Conservation (phyloP, 768 basidiomycete genomes). For the Phaeolepiota aurea region DNA sequence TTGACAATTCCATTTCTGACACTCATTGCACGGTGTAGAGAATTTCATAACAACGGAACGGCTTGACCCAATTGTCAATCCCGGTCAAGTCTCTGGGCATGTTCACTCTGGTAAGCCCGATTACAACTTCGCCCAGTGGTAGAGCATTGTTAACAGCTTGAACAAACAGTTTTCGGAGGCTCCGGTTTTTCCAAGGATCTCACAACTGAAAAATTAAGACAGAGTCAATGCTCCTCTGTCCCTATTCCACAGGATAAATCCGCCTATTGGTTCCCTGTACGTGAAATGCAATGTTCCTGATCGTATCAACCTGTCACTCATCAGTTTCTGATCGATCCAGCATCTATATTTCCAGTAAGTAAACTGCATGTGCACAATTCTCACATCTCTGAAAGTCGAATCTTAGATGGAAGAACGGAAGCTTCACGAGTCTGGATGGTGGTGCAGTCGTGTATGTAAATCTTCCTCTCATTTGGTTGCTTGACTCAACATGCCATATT, state of each 20-base stretch:
- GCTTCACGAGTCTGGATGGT: slow-evolving; percentile 32
- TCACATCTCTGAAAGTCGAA: no score
- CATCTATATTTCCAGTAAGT: slow-evolving; percentile 49
- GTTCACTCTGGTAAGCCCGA: slow-evolving; percentile 29
- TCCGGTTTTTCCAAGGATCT: slow-evolving; percentile 39
- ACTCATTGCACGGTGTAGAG: slow-evolving; percentile 14
- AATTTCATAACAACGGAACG: slow-evolving; percentile 39
- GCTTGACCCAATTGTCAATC: slow-evolving; percentile 40
- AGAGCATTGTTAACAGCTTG: slow-evolving; percentile 5
- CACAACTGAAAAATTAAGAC: slow-evolving; percentile 29
- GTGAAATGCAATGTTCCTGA: no score
- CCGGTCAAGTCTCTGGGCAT: slow-evolving; percentile 37
- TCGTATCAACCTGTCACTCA: no score
- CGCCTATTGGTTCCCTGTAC: slow-evolving; percentile 43
- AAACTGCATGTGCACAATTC: no score
- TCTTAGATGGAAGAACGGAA: slow-evolving; percentile 38
- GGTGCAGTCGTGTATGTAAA: slow-evolving; percentile 35
- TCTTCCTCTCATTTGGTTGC: no score
- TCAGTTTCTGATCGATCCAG: no score
- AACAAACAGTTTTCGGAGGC: slow-evolving; percentile 35
- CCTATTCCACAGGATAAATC: slow-evolving; percentile 48
- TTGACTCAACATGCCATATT: no score
- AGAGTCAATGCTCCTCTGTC: slow-evolving; percentile 44
- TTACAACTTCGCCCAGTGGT: slow-evolving; percentile 1
- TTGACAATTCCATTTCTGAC: not conserved